phyloP scores from a whole-genome alignment of 2,329 filamentous ascomycete genomes.

The Trichoderma semiorbis region DNA sequence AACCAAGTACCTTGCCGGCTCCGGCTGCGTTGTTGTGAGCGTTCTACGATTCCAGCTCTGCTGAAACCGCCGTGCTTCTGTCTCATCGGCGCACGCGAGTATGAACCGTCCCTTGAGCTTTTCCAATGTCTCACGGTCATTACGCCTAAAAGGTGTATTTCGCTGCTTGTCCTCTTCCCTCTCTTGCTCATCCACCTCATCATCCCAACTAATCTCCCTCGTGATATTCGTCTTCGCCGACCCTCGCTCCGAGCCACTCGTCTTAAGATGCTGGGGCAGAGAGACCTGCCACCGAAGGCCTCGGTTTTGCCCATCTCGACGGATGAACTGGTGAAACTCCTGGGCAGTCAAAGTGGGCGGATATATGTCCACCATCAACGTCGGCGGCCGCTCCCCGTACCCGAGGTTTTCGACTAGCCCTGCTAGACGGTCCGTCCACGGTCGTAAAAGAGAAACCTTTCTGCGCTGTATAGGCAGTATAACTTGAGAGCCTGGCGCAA shows the following conservation, averaged over 20 bases:
- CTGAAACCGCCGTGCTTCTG: conserved; percentile 39
- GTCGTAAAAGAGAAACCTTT: conserved; percentile 24
- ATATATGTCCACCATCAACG: conserved; percentile 31
- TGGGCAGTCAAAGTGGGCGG: conserved; percentile 31
- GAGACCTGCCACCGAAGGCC: conserved; percentile 25
- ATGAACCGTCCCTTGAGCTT: conserved; percentile 31
- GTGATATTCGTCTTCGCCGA: not conserved
- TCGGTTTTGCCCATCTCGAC: conserved; percentile 41
- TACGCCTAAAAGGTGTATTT: not conserved
- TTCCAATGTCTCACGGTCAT: conserved; percentile 21
- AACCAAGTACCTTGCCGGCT: conserved; percentile 24
- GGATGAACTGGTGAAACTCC: conserved; percentile 38
- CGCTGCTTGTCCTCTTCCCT: not conserved
- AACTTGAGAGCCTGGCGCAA: conserved; percentile 28
- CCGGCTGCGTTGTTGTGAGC: conserved; percentile 22
- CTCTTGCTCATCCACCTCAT: not conserved
- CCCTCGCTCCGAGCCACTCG: not conserved
- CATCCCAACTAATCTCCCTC: not conserved
- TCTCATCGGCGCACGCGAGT: conserved; percentile 31
- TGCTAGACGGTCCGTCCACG: conserved; percentile 28
- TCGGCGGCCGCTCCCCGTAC: conserved; percentile 26
- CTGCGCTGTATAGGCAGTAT: conserved; percentile 18
- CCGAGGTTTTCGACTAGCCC: conserved; percentile 24
- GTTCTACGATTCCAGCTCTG: conserved; percentile 40
- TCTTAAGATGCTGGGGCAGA: conserved; percentile 20